Conservation (phyloP, 805 yeast genomes). For the Candida pseudoglaebosa region DNA sequence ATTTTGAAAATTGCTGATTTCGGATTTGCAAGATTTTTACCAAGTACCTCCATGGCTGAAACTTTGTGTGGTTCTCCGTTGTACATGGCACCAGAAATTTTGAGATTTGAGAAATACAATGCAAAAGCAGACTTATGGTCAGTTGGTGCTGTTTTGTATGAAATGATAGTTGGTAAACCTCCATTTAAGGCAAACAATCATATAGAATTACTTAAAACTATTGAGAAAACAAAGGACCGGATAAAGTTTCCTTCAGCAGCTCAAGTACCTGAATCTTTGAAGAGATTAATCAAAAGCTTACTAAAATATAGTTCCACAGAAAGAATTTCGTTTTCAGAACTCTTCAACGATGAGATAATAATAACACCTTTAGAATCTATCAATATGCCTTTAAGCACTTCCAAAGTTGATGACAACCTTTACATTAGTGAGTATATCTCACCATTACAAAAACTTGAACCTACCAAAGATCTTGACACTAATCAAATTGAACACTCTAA, state of each 20-base stretch:
- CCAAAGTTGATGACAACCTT: conserved; percentile 70
- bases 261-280: conserved; percentile 60
- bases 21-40: conserved; percentile 94
- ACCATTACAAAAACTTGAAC: conserved; percentile 11
- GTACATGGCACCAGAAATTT: conserved; percentile 98
- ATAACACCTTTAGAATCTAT: conserved; percentile 47
- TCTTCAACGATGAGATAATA: conserved; percentile 72
- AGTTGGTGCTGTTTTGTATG: conserved; percentile 93
- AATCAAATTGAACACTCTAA: neutral
- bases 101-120: conserved; percentile 90
- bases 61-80: conserved; percentile 96
- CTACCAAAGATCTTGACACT: neutral
- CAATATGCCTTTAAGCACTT: conserved; percentile 60
- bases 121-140: conserved; percentile 99
- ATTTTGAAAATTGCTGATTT: conserved; percentile 92
- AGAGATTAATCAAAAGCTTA: conserved; percentile 67
- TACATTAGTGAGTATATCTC: conserved; percentile 80
- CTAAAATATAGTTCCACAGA: conserved; percentile 82
- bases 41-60: conserved; percentile 91
- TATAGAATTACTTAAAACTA: conserved; percentile 80
- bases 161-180: conserved; percentile 95
- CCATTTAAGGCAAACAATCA: conserved; percentile 95
- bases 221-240: conserved; percentile 74
- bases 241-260: conserved; percentile 73
- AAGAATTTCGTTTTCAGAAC: conserved; percentile 84